These are phyloP conservation scores for Daldinia caldariorum DNA, from an alignment of 495 filamentous ascomycete species.

Conservation along the genomic window DNA sequence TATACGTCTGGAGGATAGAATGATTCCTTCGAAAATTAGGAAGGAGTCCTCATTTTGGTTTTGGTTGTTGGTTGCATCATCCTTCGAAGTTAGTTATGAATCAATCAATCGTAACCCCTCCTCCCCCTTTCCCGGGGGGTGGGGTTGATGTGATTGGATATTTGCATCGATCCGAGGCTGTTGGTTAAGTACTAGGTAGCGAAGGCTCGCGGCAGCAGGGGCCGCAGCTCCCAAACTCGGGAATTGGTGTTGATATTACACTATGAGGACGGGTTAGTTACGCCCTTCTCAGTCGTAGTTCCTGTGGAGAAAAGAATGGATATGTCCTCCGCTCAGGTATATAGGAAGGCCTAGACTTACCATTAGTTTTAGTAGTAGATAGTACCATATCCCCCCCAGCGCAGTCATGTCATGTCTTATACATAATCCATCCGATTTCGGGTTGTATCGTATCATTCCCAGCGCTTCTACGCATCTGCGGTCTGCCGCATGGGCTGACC, in stretches of 20 bases:
- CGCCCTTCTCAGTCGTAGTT: background rate
- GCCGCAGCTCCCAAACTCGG: background rate
- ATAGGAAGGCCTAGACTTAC: conserved; percentile 21
- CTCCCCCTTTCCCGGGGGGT: background rate
- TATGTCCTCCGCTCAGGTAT: background rate
- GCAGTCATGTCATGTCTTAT: conserved; percentile 41
- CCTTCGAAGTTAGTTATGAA: background rate
- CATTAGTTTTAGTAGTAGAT: conserved; percentile 28
- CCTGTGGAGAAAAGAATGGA: background rate
- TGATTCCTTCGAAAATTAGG: background rate
- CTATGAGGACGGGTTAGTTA: conserved; percentile 22
- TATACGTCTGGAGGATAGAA: background rate
- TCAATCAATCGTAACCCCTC: background rate
- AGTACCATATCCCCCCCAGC: conserved; percentile 14
- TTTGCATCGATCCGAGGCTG: background rate
- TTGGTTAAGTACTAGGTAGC: background rate
- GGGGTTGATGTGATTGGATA: conserved; percentile 1
- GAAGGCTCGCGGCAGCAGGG: background rate
- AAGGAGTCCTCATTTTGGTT: background rate
- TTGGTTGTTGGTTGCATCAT: background rate
- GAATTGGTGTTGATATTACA: conserved; percentile 21
- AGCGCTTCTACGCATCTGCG: conserved; percentile 28
- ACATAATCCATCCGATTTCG: conserved; percentile 55
- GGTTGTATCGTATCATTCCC: conserved; percentile 53
- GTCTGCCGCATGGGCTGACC: conserved; percentile 9